Evolutionary conservation across 2,329 filamentous ascomycete species (phyloP).

Genomic region (Cladosporium halotolerans): DNA sequence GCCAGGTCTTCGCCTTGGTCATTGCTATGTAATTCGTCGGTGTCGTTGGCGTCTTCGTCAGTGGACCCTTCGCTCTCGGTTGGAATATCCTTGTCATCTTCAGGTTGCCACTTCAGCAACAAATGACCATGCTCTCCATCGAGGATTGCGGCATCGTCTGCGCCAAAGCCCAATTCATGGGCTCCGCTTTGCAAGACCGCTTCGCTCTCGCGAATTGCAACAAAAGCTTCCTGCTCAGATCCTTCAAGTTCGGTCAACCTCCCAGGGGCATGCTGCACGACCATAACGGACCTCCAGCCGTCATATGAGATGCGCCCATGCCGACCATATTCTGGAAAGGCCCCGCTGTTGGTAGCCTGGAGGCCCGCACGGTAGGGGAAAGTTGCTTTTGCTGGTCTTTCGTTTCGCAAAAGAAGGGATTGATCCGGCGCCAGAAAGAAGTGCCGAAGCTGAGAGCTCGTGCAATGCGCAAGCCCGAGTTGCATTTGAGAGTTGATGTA

Average conservation of each 20-base stretch:
- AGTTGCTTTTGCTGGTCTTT: slow-evolving; percentile 23
- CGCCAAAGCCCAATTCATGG: slow-evolving; percentile 11
- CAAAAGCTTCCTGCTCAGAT: slow-evolving; percentile 10
- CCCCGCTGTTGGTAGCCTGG: neutral
- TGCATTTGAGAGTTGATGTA: slow-evolving; percentile 16
- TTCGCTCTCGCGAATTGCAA: slow-evolving; percentile 26
- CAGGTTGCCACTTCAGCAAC: slow-evolving; percentile 19
- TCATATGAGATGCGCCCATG: slow-evolving; percentile 1
- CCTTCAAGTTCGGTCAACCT: neutral
- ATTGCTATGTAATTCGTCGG: slow-evolving; percentile 19
- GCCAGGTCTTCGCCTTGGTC: slow-evolving; percentile 32
- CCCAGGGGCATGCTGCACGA: neutral
- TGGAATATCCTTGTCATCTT: slow-evolving; percentile 33
- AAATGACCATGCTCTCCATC: slow-evolving; percentile 24
- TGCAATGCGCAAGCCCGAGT: slow-evolving; percentile 22
- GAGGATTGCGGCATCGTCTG: slow-evolving; percentile 13
- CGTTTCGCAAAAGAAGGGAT: slow-evolving; percentile 16
- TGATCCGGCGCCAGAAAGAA: slow-evolving; percentile 20
- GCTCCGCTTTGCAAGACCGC: slow-evolving; percentile 15
- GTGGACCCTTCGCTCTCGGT: slow-evolving; percentile 12
- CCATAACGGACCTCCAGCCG: neutral
- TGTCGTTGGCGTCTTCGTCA: slow-evolving; percentile 1
- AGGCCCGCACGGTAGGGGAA: slow-evolving; percentile 27
- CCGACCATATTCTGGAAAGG: neutral
- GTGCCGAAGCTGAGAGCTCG: slow-evolving; percentile 24